Evolutionary conservation across 1,139 yeast genomes (phyloP).

Genomic region (Meyerozyma elateridarum): DNA sequence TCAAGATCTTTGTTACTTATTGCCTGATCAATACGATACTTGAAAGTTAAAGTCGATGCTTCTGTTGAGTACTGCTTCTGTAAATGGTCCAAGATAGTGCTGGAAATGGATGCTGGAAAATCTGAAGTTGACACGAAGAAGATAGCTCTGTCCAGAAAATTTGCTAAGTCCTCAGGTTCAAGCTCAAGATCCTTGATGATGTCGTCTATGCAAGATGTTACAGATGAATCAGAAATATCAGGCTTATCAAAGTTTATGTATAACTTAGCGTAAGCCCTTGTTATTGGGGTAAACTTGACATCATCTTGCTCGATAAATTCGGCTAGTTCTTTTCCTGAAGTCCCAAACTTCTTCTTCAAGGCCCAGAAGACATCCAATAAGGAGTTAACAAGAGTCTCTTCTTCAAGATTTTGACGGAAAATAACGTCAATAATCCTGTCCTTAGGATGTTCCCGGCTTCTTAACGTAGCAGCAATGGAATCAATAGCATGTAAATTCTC

Average conservation of each 20-base stretch:
- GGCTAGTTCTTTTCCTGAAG: slow-evolving; percentile 11
- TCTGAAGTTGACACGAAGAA: not conserved
- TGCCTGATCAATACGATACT: slow-evolving; percentile 28
- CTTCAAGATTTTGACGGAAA: slow-evolving; percentile 20
- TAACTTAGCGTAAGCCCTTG: slow-evolving; percentile 20
- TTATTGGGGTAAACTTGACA: slow-evolving; percentile 18
- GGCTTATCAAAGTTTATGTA: slow-evolving; percentile 9
- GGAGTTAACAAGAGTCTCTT: slow-evolving; percentile 21
- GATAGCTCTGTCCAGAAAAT: not conserved
- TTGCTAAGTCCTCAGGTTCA: slow-evolving; percentile 6
- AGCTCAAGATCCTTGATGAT: slow-evolving; percentile 1
- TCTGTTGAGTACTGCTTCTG: slow-evolving; percentile 12
- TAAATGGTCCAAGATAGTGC: too few relatives aligned
- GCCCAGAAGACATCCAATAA: slow-evolving; percentile 17
- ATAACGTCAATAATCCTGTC: slow-evolving; percentile 15
- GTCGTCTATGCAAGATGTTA: too few relatives aligned
- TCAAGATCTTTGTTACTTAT: slow-evolving; percentile 17
- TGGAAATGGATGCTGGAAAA: too few relatives aligned
- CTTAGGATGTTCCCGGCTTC: not conserved
- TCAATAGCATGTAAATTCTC: too few relatives aligned
- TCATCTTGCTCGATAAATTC: slow-evolving; percentile 18
- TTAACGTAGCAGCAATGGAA: too few relatives aligned
- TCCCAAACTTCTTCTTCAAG: slow-evolving; percentile 5
- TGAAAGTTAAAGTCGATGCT: slow-evolving; percentile 23
- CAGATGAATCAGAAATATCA: too few relatives aligned